Conservation (phyloP, 2,329 filamentous ascomycete species). For the Annulohypoxylon truncatum region DNA sequence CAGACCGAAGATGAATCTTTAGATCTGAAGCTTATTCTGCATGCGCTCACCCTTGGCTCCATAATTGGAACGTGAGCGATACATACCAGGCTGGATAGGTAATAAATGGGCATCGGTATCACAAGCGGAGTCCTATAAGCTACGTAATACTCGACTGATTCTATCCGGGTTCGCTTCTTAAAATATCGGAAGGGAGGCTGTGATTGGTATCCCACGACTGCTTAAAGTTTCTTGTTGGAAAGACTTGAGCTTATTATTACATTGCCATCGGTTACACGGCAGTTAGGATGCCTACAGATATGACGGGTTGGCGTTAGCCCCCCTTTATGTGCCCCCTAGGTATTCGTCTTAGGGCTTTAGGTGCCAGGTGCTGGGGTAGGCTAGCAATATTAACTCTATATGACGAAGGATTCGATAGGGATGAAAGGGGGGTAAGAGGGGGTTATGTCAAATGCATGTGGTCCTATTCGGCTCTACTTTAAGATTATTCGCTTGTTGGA, state of each 20-base stretch:
- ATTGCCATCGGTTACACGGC: slow-evolving; percentile 47
- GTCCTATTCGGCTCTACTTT: slow-evolving; percentile 11
- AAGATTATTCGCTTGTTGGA: slow-evolving; percentile 19
- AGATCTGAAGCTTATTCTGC: slow-evolving; percentile 12
- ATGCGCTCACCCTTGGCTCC: slow-evolving; percentile 14
- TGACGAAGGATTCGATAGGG: slow-evolving; percentile 34
- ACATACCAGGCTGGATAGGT: background rate
- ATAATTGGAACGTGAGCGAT: slow-evolving; percentile 5
- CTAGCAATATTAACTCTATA: slow-evolving; percentile 43
- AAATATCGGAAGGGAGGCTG: slow-evolving; percentile 22
- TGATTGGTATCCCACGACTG: slow-evolving; percentile 41
- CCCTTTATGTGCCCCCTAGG: background rate
- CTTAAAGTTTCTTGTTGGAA: slow-evolving; percentile 42
- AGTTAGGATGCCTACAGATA: slow-evolving; percentile 43
- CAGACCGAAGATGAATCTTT: slow-evolving; percentile 1
- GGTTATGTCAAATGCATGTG: background rate
- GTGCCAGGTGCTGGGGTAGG: slow-evolving; percentile 13
- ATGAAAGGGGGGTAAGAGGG: slow-evolving; percentile 5
- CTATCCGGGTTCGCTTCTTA: slow-evolving; percentile 30
- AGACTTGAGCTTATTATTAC: slow-evolving; percentile 43
- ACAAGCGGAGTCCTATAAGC: slow-evolving; percentile 26
- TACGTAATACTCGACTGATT: slow-evolving; percentile 26
- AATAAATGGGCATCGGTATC: slow-evolving; percentile 24
- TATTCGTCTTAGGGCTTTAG: slow-evolving; percentile 10
- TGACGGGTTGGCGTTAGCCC: slow-evolving; percentile 35